These are phyloP conservation scores for Dactylonectria macrodidyma DNA, from an alignment of 2,329 filamentous ascomycete species.

Conservation along the genomic window DNA sequence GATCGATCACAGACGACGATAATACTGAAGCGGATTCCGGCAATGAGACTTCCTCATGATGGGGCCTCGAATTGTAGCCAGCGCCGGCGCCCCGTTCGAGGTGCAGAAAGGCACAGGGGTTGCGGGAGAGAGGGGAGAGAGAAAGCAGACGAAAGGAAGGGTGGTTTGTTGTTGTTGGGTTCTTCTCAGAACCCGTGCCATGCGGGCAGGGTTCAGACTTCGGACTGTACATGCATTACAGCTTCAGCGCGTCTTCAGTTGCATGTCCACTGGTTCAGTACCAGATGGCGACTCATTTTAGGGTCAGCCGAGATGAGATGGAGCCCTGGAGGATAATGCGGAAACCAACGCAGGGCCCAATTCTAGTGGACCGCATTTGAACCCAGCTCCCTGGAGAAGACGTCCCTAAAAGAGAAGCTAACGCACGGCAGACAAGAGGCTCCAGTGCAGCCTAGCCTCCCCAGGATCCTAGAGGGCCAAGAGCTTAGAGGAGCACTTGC, in stretches of 20 bases:
- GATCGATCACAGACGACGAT: constrained; percentile 9
- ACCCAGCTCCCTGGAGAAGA: too few relatives aligned
- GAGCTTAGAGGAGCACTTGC: neutral
- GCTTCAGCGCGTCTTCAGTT: neutral
- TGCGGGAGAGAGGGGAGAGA: neutral
- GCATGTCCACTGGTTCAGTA: too few relatives aligned
- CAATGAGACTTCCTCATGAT: constrained; percentile 1
- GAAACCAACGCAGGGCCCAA: neutral
- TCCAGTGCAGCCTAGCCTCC: neutral
- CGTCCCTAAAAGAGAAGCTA: neutral
- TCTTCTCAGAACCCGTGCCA: constrained; percentile 14
- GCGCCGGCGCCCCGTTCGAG: constrained; percentile 9
- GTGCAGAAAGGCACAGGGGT: constrained; percentile 14
- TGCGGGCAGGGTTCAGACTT: constrained; percentile 15
- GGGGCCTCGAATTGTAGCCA: constrained; percentile 12
- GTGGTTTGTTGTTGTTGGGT: constrained; percentile 18
- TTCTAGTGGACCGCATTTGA: too few relatives aligned
- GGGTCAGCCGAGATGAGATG: constrained; percentile 2
- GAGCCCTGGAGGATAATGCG: neutral
- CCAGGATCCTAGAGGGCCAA: too few relatives aligned
- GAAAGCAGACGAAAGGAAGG: constrained; percentile 1
- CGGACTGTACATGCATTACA: neutral
- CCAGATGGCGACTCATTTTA: neutral
- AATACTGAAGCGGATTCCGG: neutral
- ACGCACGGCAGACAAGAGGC: neutral